These are phyloP conservation scores for Botrytis pseudocinerea DNA, from an alignment of 2,329 filamentous ascomycete species.

Conservation along the genomic window DNA sequence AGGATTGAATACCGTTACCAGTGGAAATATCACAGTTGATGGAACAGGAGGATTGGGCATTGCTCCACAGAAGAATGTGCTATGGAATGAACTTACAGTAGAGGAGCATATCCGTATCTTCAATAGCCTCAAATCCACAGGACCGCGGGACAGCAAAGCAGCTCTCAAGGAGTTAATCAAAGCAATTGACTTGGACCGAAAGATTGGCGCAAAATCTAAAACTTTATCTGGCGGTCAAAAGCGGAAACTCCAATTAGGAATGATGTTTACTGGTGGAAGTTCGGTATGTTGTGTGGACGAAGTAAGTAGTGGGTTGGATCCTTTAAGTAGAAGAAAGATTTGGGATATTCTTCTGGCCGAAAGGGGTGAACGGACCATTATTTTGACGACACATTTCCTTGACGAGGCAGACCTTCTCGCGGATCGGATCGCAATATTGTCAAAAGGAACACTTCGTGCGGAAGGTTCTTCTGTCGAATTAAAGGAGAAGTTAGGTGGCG, in stretches of 20 bases:
- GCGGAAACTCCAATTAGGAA: slow-evolving; percentile 85
- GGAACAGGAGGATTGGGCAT: slow-evolving; percentile 79
- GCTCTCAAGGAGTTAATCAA: slow-evolving; percentile 64
- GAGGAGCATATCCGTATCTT: slow-evolving; percentile 83
- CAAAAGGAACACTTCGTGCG: slow-evolving; percentile 78
- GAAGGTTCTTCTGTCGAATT: slow-evolving; percentile 83
- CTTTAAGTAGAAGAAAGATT: slow-evolving; percentile 81
- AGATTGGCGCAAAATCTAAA: slow-evolving; percentile 68
- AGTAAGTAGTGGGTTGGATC: slow-evolving; percentile 85
- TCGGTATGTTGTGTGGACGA: slow-evolving; percentile 89
- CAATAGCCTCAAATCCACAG: slow-evolving; percentile 73
- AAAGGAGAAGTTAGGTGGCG: slow-evolving; percentile 78
- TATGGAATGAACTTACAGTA: slow-evolving; percentile 88
- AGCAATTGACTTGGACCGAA: slow-evolving; percentile 73
- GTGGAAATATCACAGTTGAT: slow-evolving; percentile 75
- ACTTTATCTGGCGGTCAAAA: slow-evolving; percentile 91
- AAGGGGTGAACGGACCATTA: slow-evolving; percentile 76
- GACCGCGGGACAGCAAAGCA: slow-evolving; percentile 54
- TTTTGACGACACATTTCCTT: slow-evolving; percentile 89
- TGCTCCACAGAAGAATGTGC: slow-evolving; percentile 89
- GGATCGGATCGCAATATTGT: slow-evolving; percentile 85
- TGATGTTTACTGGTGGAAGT: slow-evolving; percentile 92
- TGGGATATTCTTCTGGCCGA: slow-evolving; percentile 92
- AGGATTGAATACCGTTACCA: slow-evolving; percentile 74
- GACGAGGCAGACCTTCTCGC: slow-evolving; percentile 90